A percentile compares a stretch with the other conserved stretches of the same genome.
phyloP scores from a whole-genome alignment of 2,329 filamentous ascomycete genomes.

The Trichoderma sp. region DNA sequence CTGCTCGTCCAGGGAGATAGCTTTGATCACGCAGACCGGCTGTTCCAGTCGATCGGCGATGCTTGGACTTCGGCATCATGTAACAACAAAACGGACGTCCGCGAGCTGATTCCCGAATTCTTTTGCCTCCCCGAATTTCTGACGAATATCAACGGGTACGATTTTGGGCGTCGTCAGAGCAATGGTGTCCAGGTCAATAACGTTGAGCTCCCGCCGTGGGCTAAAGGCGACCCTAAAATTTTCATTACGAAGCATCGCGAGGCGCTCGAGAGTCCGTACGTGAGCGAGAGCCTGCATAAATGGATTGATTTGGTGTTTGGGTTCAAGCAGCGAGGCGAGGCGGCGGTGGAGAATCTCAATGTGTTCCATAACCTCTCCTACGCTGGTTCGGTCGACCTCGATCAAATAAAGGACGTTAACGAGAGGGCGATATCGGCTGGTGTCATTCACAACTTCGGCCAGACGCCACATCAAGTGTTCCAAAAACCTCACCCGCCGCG shows the following conservation, averaged over 20 bases:
- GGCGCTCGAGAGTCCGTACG: slow-evolving; percentile 87
- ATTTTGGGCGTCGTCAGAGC: slow-evolving; percentile 85
- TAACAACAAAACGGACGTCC: slow-evolving; percentile 88
- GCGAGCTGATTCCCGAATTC: slow-evolving; percentile 94
- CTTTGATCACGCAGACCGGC: slow-evolving; percentile 91
- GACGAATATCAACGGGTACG: slow-evolving; percentile 89
- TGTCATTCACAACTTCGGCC: slow-evolving; percentile 97
- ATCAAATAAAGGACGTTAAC: slow-evolving; percentile 82
- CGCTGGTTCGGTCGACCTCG: slow-evolving; percentile 86
- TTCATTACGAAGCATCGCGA: slow-evolving; percentile 97
- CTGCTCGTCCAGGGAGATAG: slow-evolving; percentile 90
- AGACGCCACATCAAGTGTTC: slow-evolving; percentile 95
- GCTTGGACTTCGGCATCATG: slow-evolving; percentile 88
- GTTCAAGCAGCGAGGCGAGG: slow-evolving; percentile 87
- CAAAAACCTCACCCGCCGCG: slow-evolving; percentile 73
- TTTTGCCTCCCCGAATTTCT: slow-evolving; percentile 95
- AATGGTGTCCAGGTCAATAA: slow-evolving; percentile 76
- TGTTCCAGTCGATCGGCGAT: slow-evolving; percentile 90
- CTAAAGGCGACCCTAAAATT: slow-evolving; percentile 90
- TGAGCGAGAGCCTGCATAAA: slow-evolving; percentile 81
- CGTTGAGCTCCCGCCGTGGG: slow-evolving; percentile 91
- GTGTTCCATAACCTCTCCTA: slow-evolving; percentile 97
- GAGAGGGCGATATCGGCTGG: slow-evolving; percentile 86
- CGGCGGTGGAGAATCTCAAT: slow-evolving; percentile 85
- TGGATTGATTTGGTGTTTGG: slow-evolving; percentile 98